Evolutionary conservation across 805 yeast genomes (phyloP).

Genomic region (Candida insectalens): DNA sequence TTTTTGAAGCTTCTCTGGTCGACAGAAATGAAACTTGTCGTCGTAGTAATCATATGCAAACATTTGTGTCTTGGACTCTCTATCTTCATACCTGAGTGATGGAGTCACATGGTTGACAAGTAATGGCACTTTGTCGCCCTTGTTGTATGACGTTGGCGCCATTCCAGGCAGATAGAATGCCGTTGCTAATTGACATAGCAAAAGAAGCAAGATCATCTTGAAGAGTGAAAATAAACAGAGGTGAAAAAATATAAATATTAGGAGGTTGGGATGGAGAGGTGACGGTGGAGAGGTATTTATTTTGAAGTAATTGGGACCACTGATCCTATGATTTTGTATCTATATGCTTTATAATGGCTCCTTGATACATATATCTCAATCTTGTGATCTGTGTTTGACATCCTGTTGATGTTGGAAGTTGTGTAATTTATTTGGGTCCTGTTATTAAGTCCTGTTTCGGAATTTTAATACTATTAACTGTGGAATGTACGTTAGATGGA

Average conservation of each 20-base stretch:
- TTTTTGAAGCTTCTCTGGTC: constrained; percentile 51
- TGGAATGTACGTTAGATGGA: no score
- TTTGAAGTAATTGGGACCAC: no score
- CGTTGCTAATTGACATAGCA: constrained; percentile 1
- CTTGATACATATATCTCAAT: no score
- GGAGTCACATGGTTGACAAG: constrained; percentile 90
- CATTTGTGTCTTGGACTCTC: constrained; percentile 42
- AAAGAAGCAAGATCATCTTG: background rate
- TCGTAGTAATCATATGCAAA: constrained; percentile 80
- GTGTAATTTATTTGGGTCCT: no score
- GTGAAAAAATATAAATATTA: constrained; percentile 1
- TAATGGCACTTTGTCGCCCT: constrained; percentile 65
- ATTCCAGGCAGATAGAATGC: constrained; percentile 88
- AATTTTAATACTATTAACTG: no score
- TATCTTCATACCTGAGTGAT: constrained; percentile 35
- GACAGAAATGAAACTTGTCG: constrained; percentile 75
- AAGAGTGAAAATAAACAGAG: constrained; percentile 8
- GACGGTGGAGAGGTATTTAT: no score
- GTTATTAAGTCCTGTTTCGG: no score
- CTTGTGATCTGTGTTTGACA: no score
- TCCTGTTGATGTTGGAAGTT: no score
- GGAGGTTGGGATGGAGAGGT: no score
- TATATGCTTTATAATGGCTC: no score
- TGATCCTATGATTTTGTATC: no score
- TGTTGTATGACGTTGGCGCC: constrained; percentile 81